Conservation (phyloP, 2,329 filamentous ascomycete species). For the Penicillium sclerotigenum region DNA sequence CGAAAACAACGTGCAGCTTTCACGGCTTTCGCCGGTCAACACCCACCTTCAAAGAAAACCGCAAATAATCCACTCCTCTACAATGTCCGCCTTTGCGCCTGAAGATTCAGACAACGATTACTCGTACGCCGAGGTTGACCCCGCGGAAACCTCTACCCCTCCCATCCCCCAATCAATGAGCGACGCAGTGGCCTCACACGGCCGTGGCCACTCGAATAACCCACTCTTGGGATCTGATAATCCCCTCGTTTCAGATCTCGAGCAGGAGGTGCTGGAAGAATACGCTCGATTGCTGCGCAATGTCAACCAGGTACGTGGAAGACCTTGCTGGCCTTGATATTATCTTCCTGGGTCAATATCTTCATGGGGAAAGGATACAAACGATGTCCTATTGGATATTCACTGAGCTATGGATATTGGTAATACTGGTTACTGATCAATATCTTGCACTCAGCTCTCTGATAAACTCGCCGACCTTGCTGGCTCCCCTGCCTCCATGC, state of each 20-base stretch:
- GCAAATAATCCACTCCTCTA: neutral
- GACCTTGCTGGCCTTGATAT: neutral
- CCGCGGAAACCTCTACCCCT: slow-evolving; percentile 16
- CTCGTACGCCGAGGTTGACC: slow-evolving; percentile 20
- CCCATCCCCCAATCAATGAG: slow-evolving; percentile 15
- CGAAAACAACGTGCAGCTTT: neutral
- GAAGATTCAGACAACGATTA: slow-evolving; percentile 21
- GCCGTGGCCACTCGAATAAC: slow-evolving; percentile 26
- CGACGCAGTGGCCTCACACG: slow-evolving; percentile 18
- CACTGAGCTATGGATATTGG: neutral
- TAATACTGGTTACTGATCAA: neutral
- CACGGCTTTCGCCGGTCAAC: neutral
- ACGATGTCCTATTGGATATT: neutral
- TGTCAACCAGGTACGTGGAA: slow-evolving; percentile 70
- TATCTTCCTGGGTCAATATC: neutral
- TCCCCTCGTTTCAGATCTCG: slow-evolving; percentile 64
- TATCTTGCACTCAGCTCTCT: slow-evolving; percentile 27
- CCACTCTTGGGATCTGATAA: slow-evolving; percentile 40
- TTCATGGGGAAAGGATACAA: neutral
- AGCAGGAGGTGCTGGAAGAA: slow-evolving; percentile 93
- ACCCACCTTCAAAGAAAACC: neutral
- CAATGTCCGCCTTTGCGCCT: slow-evolving; percentile 24
- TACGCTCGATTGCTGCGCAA: slow-evolving; percentile 85
- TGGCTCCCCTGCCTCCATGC: slow-evolving; percentile 69
- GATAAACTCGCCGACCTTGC: slow-evolving; percentile 52